phyloP scores from a whole-genome alignment of 805 yeast genomes.

The Dipodascopsis uninucleata region DNA sequence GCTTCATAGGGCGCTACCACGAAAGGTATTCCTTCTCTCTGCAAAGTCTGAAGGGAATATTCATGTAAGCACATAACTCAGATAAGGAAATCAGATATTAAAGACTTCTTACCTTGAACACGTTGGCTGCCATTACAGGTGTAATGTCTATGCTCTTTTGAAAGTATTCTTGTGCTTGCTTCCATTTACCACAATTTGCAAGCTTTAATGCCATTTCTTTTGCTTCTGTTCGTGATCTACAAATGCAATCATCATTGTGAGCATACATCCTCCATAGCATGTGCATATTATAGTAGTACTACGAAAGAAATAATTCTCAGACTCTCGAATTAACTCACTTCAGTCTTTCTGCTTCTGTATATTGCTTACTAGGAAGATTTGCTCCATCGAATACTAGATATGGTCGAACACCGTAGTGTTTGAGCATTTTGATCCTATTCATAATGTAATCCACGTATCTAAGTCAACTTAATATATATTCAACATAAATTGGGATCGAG shows the following conservation, averaged over 20 bases:
- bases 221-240: constrained; percentile 51
- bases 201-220: constrained; percentile 51
- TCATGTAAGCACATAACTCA: no score
- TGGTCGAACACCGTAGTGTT: constrained; percentile 67
- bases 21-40: constrained; percentile 53
- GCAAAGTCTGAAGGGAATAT: constrained; percentile 45
- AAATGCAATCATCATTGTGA: no score
- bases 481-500: no score
- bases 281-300: no score
- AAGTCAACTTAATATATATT: neutral
- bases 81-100: neutral
- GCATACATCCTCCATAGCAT: no score
- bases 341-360: constrained; percentile 65
- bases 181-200: constrained; percentile 51
- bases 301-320: no score
- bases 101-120: constrained; percentile 53
- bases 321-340: constrained; percentile 32
- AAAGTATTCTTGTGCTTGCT: constrained; percentile 62
- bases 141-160: constrained; percentile 82
- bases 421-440: constrained; percentile 62
- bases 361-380: constrained; percentile 69
- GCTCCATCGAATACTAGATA: constrained; percentile 94
- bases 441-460: constrained; percentile 62
- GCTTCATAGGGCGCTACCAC: constrained; percentile 98
- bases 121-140: constrained; percentile 83